Evolutionary conservation across 495 filamentous ascomycete genomes (phyloP), one percentile per base, ranked within the genome.

Genomic region (Rusavskia elegans): DNA sequence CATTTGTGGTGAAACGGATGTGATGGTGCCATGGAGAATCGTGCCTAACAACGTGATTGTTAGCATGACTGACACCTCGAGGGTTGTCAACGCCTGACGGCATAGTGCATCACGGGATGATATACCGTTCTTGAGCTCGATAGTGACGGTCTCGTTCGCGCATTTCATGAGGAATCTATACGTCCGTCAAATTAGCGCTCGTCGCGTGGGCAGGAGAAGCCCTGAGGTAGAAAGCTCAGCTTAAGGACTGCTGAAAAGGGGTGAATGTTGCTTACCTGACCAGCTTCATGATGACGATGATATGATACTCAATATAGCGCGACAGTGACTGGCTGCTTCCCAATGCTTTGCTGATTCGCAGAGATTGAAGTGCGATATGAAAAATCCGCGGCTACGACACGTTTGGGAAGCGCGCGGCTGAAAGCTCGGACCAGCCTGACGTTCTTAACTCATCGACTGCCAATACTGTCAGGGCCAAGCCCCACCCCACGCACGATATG

Each of bases 121-220:
- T 35, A 21, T n/a, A 90, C 90, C 92, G 79, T 96, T 97, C 67
- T 98, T 98, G 54, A 97, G 75, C 73, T 98, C 92, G 60, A 98
- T 81, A 10, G 90, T 94, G 53, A 97, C 92, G 53, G 90, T 93
- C 71, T 98, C 92, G 67, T 96, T 97, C 62, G 81, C 79, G 67
- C 88, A 95, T 76, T 97, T 98, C 92, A 97, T 96, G 51, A 98
- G 71, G 66, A 98, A 97, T 59, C 92, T 97, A 66, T 51, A 59
- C 53, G 57, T 35, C 4, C 5, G 32, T 35, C 32, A 35, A 2
- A 35, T 14, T 48, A 29, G 37, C 32, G 50, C 36, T 55, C 40
- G 29, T 51, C 35, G 35, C 30, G 21, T 40, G 50, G 45, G 50
- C 16, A 39, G n/a, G 20, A 14, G 21, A 38, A 57, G 57, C 64